Conservation (phyloP, 805 yeast genomes). For the Henningerozyma blattae region DNA sequence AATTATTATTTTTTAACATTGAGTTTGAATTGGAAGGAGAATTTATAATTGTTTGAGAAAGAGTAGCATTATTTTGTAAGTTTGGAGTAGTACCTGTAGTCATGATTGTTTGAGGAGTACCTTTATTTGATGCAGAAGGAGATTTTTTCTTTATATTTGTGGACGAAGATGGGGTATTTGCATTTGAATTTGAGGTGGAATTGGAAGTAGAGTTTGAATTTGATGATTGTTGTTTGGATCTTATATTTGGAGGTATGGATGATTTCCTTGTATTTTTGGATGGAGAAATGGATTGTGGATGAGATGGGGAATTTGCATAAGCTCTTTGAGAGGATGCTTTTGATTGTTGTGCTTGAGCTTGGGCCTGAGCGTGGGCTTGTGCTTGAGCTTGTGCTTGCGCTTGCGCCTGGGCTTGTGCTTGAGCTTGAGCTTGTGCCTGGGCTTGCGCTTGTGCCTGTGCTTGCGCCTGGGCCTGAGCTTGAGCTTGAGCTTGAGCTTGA, state of each 20-base stretch:
- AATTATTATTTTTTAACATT: too few species aligned
- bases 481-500: constrained; percentile 11
- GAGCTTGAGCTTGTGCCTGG: constrained; percentile 8
- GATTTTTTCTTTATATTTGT: background rate
- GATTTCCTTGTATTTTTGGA: constrained; percentile 6
- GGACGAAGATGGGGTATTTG: background rate
- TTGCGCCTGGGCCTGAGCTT: constrained; percentile 3
- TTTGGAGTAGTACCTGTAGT: too few species aligned
- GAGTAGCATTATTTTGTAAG: too few species aligned
- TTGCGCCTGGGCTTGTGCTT: constrained; percentile 8
- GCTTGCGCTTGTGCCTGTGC: constrained; percentile 6
- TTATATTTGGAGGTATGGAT: constrained; percentile 9
- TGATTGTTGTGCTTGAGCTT: constrained; percentile 3
- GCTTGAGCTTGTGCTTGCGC: constrained; percentile 6
- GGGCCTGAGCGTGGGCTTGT: constrained; percentile 2
- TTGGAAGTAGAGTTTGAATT: too few species aligned
- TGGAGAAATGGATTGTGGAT: constrained; percentile 1
- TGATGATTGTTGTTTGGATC: constrained; percentile 15
- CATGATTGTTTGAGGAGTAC: too few species aligned
- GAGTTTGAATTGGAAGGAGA: too few species aligned
- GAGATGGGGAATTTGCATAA: constrained; percentile 3
- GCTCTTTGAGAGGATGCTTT: constrained; percentile 3
- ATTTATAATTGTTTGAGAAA: too few species aligned
- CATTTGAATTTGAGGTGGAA: background rate
- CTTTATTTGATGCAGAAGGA: too few species aligned